phyloP scores from a whole-genome alignment of 2,329 filamentous ascomycete species.

The Graphilbum fragrans region DNA sequence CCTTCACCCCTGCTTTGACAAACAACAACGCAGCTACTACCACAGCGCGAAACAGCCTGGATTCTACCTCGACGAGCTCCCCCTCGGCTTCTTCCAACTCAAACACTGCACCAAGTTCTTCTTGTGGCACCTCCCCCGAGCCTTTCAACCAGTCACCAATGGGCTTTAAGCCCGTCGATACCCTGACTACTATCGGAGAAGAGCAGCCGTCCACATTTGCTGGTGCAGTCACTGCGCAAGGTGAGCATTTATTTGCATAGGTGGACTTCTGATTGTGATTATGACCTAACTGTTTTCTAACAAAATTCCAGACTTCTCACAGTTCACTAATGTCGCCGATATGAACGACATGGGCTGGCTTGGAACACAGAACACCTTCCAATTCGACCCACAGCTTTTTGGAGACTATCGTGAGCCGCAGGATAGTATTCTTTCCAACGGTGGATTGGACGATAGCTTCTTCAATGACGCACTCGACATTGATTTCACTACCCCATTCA shows the following conservation, averaged over 20 bases:
- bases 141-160: slow-evolving; percentile 60
- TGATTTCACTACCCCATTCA: slow-evolving; percentile 74
- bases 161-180: slow-evolving; percentile 51
- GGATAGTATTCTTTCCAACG: slow-evolving; percentile 59
- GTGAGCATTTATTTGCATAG: slow-evolving; percentile 7
- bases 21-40: slow-evolving; percentile 28
- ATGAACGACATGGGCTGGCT: slow-evolving; percentile 59
- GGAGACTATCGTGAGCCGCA: slow-evolving; percentile 87
- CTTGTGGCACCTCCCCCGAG: slow-evolving; percentile 68
- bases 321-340: slow-evolving; percentile 28
- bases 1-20: slow-evolving; percentile 46
- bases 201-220: slow-evolving; percentile 41
- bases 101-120: slow-evolving; percentile 46
- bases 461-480: slow-evolving; percentile 69
- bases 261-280: background rate
- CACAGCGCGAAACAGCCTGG: slow-evolving; percentile 34
- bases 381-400: slow-evolving; percentile 86
- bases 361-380: slow-evolving; percentile 66
- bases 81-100: slow-evolving; percentile 52
- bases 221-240: slow-evolving; percentile 27
- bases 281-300: too few species aligned
- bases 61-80: slow-evolving; percentile 47
- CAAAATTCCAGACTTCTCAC: slow-evolving; percentile 23
- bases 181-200: slow-evolving; percentile 52
- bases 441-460: slow-evolving; percentile 57